These are phyloP conservation scores for Monosporozyma aerobia DNA, from an alignment of 805 yeast genomes.

Conservation along the genomic window DNA sequence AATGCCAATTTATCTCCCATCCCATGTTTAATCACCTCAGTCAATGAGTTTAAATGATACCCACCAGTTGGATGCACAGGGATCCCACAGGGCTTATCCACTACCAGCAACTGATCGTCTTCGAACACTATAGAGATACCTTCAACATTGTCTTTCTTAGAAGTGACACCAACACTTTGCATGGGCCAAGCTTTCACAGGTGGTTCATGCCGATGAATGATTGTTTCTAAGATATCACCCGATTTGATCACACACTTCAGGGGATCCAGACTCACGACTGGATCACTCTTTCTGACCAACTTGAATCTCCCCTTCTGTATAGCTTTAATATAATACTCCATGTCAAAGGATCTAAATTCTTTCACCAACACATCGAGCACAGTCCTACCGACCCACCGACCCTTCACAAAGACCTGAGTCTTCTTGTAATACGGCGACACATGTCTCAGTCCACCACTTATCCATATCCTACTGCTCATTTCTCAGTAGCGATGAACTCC, in stretches of 20 bases:
- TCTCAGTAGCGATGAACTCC: no score
- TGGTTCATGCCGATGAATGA: slow-evolving; percentile 80
- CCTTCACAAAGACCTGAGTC: slow-evolving; percentile 34
- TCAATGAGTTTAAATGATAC: slow-evolving; percentile 61
- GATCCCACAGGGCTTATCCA: slow-evolving; percentile 88
- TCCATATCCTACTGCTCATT: slow-evolving; percentile 4
- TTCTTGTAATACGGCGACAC: slow-evolving; percentile 36
- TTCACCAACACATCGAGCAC: slow-evolving; percentile 32
- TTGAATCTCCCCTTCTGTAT: slow-evolving; percentile 15
- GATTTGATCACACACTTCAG: slow-evolving; percentile 11
- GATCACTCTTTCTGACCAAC: slow-evolving; percentile 10
- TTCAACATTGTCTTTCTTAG: slow-evolving; percentile 6
- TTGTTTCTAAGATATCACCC: slow-evolving; percentile 21
- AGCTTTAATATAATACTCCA: slow-evolving; percentile 14
- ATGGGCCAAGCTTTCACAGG: slow-evolving; percentile 43
- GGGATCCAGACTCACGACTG: slow-evolving; percentile 4
- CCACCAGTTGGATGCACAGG: slow-evolving; percentile 95
- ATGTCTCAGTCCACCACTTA: slow-evolving; percentile 30
- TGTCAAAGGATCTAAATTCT: slow-evolving; percentile 30
- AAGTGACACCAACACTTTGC: no score
- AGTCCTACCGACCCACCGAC: slow-evolving; percentile 36
- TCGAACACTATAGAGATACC: slow-evolving; percentile 60
- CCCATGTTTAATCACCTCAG: slow-evolving; percentile 38
- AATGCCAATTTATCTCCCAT: slow-evolving; percentile 50
- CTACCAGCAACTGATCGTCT: slow-evolving; percentile 65